Conservation (phyloP, 305 asterid species). For the Fraxinus paxiana region DNA sequence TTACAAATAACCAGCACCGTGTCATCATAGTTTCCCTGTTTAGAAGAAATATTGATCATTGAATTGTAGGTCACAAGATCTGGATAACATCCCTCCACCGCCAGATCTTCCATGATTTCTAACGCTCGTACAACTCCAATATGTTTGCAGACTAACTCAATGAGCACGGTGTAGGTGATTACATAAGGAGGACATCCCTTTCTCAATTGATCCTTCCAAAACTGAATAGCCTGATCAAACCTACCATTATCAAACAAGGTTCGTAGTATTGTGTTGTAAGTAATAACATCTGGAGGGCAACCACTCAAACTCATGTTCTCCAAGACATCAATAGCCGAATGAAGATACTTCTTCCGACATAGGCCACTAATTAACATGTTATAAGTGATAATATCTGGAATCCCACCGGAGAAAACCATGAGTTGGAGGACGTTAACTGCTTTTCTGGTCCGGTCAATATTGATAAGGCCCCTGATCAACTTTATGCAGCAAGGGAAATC, state of each 20-base stretch:
- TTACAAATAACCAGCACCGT: conserved; percentile 38
- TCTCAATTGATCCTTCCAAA: conserved; percentile 74
- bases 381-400: conserved; percentile 81
- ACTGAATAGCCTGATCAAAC: conserved; percentile 55
- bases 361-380: conserved; percentile 81
- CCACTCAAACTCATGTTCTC: conserved; percentile 79
- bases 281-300: conserved; percentile 76
- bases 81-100: conserved; percentile 77
- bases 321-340: conserved; percentile 55
- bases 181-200: conserved; percentile 81
- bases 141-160: conserved; percentile 58
- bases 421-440: conserved; percentile 58
- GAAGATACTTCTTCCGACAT: conserved; percentile 56
- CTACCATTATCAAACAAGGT: conserved; percentile 58
- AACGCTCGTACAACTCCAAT: conserved; percentile 60
- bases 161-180: conserved; percentile 61
- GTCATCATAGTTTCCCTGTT: conserved; percentile 55
- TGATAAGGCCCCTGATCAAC: conserved; percentile 70
- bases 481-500: conserved; percentile 62
- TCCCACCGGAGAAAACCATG: conserved; percentile 84
- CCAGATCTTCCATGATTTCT: conserved; percentile 75
- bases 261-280: conserved; percentile 65
- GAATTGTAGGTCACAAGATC: conserved; percentile 79
- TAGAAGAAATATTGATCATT: conserved; percentile 61
- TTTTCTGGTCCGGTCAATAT: conserved; percentile 43